Evolutionary conservation across 2,329 filamentous ascomycete genomes (phyloP), one percentile per base, ranked within the genome.

Genomic region (Emericellopsis atlantica): DNA sequence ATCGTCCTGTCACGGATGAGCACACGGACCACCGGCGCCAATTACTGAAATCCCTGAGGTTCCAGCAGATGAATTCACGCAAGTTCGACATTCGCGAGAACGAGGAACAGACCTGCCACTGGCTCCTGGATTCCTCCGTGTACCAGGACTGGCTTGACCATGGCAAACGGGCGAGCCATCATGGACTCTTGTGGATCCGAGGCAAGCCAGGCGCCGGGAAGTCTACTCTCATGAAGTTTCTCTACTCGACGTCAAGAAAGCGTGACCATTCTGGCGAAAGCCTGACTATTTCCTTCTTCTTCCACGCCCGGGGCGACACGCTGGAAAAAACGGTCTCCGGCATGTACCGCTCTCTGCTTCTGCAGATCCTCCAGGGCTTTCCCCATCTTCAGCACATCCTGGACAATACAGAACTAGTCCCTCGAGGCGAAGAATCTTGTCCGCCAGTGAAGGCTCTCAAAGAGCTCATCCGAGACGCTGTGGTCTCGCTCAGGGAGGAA

Each of bases 341-440:
- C 0, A 61, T 77, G 51, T 74, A 72, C 45, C 59, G 70, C 3
- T 69, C 69, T 0, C 41, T 77, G 0, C 41, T 76, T 0, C 45
- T 55, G 2, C 69, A 76, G 32, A 49, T 76, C 0, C 50, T 76
- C 0, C 21, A 55, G 0, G 46, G 51, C 1, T 43, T 53, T 1
- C 52, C 58, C 0, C 51, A 62, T 0, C 49, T 70, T 0, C 57
- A 61, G 40, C 14, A 44, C 0, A 46, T 61, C 0, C 45, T 69
- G 0, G 53, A 63, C 4, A 18, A 42, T 12, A 14, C 31, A 12
- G 41, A 21, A 32, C 11, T 37, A 24, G 37, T n/a, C 6, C 15
- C 39, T 24, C 29, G 31, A 11, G 14, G 23, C 14, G 2, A 40
- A 9, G 12, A 24, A 31, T 22, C 11, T 4, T 42, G 42, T 24